Evolutionary conservation across 257 asterid species (phyloP), one percentile per base, ranked within the genome.

Genomic region (Ligustrum vulgare): DNA sequence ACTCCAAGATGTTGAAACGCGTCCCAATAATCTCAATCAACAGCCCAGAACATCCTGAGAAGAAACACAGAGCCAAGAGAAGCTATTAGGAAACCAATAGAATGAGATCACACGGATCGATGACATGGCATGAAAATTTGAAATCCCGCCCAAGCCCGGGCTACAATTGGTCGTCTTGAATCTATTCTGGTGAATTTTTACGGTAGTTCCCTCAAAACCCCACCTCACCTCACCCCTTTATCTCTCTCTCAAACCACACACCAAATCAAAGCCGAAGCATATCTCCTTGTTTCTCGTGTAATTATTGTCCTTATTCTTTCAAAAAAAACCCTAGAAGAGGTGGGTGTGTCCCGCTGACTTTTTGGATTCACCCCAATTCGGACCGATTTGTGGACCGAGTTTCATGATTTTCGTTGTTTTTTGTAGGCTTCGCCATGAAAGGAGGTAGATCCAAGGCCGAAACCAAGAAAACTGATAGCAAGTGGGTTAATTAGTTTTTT

Each of bases 141-240:
- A 88, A 92, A 88, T 93, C 97, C 98, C 98, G 97, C 98, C 94
- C 88, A 89, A 93, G 89, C 88, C 82, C 98, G 96, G 98, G 86
- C 98, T 91, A 89, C 91, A 88, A 90, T 85, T 82, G 77, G 84
- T 81, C 80, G 79, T 69, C 78, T 66, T 66, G 92, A 72, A 78
- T 86, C 83, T 8, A 58, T 58, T 20, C 66, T 2, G 62, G 62
- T 7, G 25, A 78, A 80, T 77, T 78, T 81, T 77, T 75, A 60
- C 84, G 85, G 83, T 78, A 84, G 80, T 80, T 83, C 83, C 82
- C 75, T 79, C 80, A 72, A 82, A 75, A 77, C 87, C 91, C 90
- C 31, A 20, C 33, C 6, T 8, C 0, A 4, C 11, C 43, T 7
- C 45, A 6, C 82, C 80, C 86, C 62, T 51, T 51, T 51, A 74